phyloP scores from a whole-genome alignment of 2,329 filamentous ascomycete genomes.

The Alternaria burnsii region DNA sequence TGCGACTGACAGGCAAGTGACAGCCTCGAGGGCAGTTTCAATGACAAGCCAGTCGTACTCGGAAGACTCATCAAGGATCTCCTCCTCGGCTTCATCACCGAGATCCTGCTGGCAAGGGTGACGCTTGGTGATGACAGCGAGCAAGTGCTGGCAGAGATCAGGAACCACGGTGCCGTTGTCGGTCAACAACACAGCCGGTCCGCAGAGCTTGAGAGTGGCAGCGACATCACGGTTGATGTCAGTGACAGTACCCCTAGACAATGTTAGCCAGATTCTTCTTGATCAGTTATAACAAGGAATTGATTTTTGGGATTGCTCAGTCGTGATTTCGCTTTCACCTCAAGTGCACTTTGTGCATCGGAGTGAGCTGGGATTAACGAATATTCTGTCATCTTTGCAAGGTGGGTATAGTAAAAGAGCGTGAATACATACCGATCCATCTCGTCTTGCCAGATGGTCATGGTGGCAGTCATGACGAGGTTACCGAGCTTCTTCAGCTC shows the following conservation, averaged over 20 bases:
- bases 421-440: slow-evolving; percentile 81
- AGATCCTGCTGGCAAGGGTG: slow-evolving; percentile 94
- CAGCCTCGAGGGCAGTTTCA: slow-evolving; percentile 90
- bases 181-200: slow-evolving; percentile 82
- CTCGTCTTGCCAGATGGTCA: slow-evolving; percentile 88
- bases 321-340: slow-evolving; percentile 81
- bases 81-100: slow-evolving; percentile 77
- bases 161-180: slow-evolving; percentile 71
- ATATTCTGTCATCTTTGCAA: slow-evolving; percentile 76
- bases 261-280: slow-evolving; percentile 29
- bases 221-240: slow-evolving; percentile 95
- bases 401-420: slow-evolving; percentile 15
- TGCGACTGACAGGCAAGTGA: slow-evolving; percentile 83
- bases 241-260: slow-evolving; percentile 78
- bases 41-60: slow-evolving; percentile 98
- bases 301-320: slow-evolving; percentile 60
- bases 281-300: slow-evolving; percentile 22
- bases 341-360: slow-evolving; percentile 85
- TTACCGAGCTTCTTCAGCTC: slow-evolving; percentile 87
- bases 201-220: slow-evolving; percentile 88
- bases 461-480: slow-evolving; percentile 82
- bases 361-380: slow-evolving; percentile 99
- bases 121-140: slow-evolving; percentile 83
- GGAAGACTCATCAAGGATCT: slow-evolving; percentile 75
- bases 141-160: slow-evolving; percentile 77